Conservation (phyloP, 176 grass and related monocot species). For the Juncus inflexus region DNA sequence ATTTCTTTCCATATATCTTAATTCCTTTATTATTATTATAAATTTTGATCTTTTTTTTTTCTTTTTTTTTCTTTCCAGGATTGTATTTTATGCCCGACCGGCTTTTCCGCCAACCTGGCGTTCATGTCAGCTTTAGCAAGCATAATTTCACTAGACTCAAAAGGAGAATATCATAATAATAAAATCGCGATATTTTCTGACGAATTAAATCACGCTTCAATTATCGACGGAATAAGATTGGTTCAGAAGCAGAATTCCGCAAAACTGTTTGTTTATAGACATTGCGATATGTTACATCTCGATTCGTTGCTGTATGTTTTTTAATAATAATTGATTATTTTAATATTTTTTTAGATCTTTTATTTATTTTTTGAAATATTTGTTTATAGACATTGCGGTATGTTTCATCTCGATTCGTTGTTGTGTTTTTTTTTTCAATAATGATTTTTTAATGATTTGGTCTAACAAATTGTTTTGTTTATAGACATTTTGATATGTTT, state of each 20-base stretch:
- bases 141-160: no score
- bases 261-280: constrained; percentile 66
- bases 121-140: constrained; percentile 71
- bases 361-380: neutral
- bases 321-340: neutral
- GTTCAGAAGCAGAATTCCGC: constrained; percentile 57
- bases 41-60: neutral
- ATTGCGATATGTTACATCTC: constrained; percentile 77
- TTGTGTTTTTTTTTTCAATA: no score
- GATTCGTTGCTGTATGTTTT: constrained; percentile 67
- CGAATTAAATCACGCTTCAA: constrained; percentile 85
- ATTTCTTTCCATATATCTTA: no score
- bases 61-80: constrained; percentile 34
- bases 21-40: no score
- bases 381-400: no score
- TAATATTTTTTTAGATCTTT: neutral
- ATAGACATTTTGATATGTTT: no score
- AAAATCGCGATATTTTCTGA: constrained; percentile 84
- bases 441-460: no score
- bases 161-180: no score
- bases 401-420: no score
- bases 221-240: constrained; percentile 81
- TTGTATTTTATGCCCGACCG: constrained; percentile 83
- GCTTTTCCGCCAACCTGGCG: constrained; percentile 83
- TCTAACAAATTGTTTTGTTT: no score